Evolutionary conservation across 73 alveolate genomes (phyloP), one percentile per base, ranked within the genome.

Genomic region (Paramecium caudatum): DNA sequence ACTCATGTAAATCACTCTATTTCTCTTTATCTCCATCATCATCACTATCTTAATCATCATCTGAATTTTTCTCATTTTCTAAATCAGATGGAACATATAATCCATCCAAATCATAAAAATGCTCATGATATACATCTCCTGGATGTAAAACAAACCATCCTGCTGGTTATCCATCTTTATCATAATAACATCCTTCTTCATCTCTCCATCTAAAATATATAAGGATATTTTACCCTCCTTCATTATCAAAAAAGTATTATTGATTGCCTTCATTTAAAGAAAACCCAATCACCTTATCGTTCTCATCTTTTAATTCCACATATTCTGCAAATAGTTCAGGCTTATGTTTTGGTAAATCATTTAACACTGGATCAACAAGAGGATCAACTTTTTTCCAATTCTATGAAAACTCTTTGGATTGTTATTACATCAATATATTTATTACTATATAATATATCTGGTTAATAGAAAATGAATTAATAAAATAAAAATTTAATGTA

Each of bases 101-200:
- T 19, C 88, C 88, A 74, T 74, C 88, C 19, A 17, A 13, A 45
- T 74, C 88, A 23, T 74, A 74, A 25, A 41, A 74, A 74, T 74
- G 88, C 32, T 74, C 88, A 37, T 74, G 68, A 41, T 41, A 16
- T 0, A 4, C 69, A 10, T 74, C 33, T 13, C 88, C 88, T 0
- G 88, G 88, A 45, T 74, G 88, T 12, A 36, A 37, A 8, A 74
- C 88, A 41, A 74, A 74, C 88, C 88, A 74, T 37, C 88, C 88
- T 9, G 68, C 88, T 41, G 88, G 88, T 45, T 74, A 17, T 7
- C 88, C 88, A 37, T 74, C 88, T 43, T 74, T 74, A 45, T 74
- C 68, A 45, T 74, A 74, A 74, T 74, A 25, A 43, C 88, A 74
- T 4, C 88, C 88, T 41, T 74, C 43, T 46, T 43, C 65, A 37